A percentile compares a stretch with the other conserved stretches of the same genome.
These are phyloP conservation scores for Daedaleopsis nitida DNA, from an alignment of 768 basidiomycete genomes.

Conservation along the genomic window DNA sequence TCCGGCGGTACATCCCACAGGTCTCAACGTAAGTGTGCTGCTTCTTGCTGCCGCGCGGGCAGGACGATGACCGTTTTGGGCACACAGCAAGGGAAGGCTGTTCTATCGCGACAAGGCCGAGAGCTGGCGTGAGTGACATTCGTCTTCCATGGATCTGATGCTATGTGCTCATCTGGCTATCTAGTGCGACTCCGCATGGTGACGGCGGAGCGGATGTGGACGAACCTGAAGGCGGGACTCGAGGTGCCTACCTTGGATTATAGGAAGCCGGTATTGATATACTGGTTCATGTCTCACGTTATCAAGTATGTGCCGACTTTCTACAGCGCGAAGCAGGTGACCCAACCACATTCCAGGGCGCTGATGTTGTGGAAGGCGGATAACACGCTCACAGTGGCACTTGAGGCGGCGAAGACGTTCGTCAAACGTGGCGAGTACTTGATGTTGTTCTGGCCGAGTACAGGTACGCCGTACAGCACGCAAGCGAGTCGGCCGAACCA, in stretches of 20 bases:
- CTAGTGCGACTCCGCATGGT: slow-evolving; percentile 8
- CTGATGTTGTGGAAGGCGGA: slow-evolving; percentile 64
- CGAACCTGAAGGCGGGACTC: neutral
- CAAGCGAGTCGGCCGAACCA: neutral
- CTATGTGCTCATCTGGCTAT: slow-evolving; percentile 42
- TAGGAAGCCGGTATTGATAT: slow-evolving; percentile 65
- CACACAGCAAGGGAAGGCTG: slow-evolving; percentile 23
- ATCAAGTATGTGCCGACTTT: slow-evolving; percentile 41
- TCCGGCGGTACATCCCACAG: slow-evolving; percentile 63
- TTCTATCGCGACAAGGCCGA: slow-evolving; percentile 32
- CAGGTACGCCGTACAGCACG: slow-evolving; percentile 42
- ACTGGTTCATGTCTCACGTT: slow-evolving; percentile 80
- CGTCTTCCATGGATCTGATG: neutral
- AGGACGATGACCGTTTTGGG: neutral
- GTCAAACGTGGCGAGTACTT: slow-evolving; percentile 62
- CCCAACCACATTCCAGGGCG: slow-evolving; percentile 41
- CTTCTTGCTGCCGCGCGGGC: neutral
- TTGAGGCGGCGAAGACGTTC: slow-evolving; percentile 62
- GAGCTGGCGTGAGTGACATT: slow-evolving; percentile 27
- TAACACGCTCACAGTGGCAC: slow-evolving; percentile 54
- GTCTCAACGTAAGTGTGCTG: slow-evolving; percentile 48
- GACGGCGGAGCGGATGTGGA: slow-evolving; percentile 11
- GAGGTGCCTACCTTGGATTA: slow-evolving; percentile 1
- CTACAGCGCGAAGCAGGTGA: slow-evolving; percentile 37
- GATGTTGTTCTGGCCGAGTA: slow-evolving; percentile 64